Percentiles rank a stretch among this genome's conserved stretches.
These are phyloP conservation scores for Xylariaceae sp. DNA, from an alignment of 2,329 filamentous ascomycete species.

Conservation along the genomic window DNA sequence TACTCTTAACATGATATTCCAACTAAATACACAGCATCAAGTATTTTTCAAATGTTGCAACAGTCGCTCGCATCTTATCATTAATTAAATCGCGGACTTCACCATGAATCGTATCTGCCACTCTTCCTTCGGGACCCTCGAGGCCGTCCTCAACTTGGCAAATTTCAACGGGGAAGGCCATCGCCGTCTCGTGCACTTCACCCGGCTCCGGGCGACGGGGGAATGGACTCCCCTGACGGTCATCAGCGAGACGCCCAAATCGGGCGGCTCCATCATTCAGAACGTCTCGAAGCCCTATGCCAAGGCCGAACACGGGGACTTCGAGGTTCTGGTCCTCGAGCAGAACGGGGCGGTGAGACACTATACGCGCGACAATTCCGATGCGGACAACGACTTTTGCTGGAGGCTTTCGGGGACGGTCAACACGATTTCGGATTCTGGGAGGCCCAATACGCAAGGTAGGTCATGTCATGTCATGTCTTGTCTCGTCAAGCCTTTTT, in stretches of 20 bases:
- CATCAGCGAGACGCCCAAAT: slow-evolving; percentile 1
- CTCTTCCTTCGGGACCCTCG: slow-evolving; percentile 15
- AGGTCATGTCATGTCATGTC: neutral
- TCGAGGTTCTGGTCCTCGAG: slow-evolving; percentile 20
- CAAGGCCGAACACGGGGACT: slow-evolving; percentile 14
- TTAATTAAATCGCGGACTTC: neutral
- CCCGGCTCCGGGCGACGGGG: slow-evolving; percentile 4
- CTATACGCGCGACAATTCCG: slow-evolving; percentile 14
- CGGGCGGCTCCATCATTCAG: slow-evolving; percentile 19
- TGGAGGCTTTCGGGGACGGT: slow-evolving; percentile 2
- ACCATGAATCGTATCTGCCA: slow-evolving; percentile 21
- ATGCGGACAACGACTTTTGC: neutral
- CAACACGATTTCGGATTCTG: neutral
- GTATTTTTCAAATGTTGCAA: neutral
- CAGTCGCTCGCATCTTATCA: neutral
- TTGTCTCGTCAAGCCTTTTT: neutral
- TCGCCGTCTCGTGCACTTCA: slow-evolving; percentile 14
- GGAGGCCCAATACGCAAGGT: neutral
- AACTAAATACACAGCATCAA: neutral
- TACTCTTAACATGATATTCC: neutral
- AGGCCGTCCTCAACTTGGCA: slow-evolving; percentile 17
- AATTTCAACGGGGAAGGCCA: neutral
- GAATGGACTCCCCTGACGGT: slow-evolving; percentile 2
- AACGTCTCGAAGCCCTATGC: neutral
- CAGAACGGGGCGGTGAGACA: slow-evolving; percentile 10